A percentile compares a stretch with the other conserved stretches of the same genome.
phyloP scores from a whole-genome alignment of 2,329 filamentous ascomycete species.

The Cercospora sp. region DNA sequence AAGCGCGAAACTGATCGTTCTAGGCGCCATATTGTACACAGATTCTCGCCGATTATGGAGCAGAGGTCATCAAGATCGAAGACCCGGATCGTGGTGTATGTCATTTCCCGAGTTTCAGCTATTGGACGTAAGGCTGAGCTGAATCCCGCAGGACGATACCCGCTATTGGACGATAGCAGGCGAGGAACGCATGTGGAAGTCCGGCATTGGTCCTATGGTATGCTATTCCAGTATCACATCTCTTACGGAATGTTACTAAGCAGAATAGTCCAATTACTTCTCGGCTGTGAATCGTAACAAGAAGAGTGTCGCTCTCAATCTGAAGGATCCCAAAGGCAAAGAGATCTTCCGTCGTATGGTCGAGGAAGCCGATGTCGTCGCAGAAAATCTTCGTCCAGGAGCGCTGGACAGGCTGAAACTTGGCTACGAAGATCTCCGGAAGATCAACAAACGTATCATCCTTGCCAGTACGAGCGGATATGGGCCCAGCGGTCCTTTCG shows the following conservation, averaged over 20 bases:
- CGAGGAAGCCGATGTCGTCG: constrained; percentile 43
- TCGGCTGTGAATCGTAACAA: constrained; percentile 51
- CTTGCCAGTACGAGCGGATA: constrained; percentile 50
- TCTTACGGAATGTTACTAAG: not conserved
- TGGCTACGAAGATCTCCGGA: constrained; percentile 43
- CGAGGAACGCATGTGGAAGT: constrained; percentile 33
- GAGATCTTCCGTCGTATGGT: constrained; percentile 42
- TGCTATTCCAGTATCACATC: not conserved
- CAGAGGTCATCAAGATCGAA: constrained; percentile 38
- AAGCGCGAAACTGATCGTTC: not conserved
- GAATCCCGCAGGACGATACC: constrained; percentile 30
- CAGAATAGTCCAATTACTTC: constrained; percentile 42
- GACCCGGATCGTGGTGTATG: constrained; percentile 28
- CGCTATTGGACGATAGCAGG: constrained; percentile 32
- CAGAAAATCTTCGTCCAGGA: constrained; percentile 50
- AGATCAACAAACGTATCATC: constrained; percentile 45
- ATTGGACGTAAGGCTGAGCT: not conserved
- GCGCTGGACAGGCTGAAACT: constrained; percentile 46
- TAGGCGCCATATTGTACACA: constrained; percentile 35
- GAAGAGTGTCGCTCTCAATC: constrained; percentile 43
- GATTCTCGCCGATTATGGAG: constrained; percentile 38
- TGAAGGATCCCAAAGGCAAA: constrained; percentile 43
- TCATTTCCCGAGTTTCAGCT: not conserved
- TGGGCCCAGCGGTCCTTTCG: constrained; percentile 46
- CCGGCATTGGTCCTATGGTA: constrained; percentile 25